Evolutionary conservation across 768 basidiomycete species (phyloP).

Genomic region (Podaxis sp.): DNA sequence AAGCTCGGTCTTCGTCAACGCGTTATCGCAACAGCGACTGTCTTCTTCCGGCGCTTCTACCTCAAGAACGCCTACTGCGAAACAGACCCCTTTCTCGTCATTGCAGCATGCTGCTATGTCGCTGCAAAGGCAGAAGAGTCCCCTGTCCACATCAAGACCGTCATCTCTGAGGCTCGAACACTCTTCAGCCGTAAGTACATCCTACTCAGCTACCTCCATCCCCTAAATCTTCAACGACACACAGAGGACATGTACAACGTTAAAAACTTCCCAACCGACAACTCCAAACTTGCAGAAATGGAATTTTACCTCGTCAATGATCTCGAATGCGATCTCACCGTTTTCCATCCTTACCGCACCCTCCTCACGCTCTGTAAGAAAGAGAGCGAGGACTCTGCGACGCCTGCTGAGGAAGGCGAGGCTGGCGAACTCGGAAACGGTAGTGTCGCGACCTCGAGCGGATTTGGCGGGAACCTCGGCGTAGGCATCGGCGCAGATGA

Average conservation of each 20-base stretch:
- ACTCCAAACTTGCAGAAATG: slow-evolving; percentile 95
- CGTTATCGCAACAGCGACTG: slow-evolving; percentile 89
- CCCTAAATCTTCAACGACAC: neutral
- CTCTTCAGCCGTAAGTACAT: slow-evolving; percentile 65
- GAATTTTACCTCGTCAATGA: slow-evolving; percentile 98
- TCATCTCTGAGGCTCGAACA: slow-evolving; percentile 77
- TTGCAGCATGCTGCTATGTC: slow-evolving; percentile 92
- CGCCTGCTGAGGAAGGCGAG: slow-evolving; percentile 45
- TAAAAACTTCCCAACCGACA: slow-evolving; percentile 83
- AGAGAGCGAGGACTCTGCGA: slow-evolving; percentile 33
- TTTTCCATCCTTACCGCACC: slow-evolving; percentile 95
- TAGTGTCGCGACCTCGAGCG: neutral
- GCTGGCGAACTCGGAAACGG: slow-evolving; percentile 43
- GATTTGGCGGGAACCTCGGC: slow-evolving; percentile 26
- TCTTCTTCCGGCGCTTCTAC: slow-evolving; percentile 97
- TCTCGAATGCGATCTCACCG: slow-evolving; percentile 88
- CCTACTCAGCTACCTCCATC: neutral
- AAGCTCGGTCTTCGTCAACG: slow-evolving; percentile 82
- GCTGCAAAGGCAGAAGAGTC: slow-evolving; percentile 98
- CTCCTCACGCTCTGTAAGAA: slow-evolving; percentile 75
- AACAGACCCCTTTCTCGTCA: slow-evolving; percentile 91
- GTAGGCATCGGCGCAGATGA: slow-evolving; percentile 45
- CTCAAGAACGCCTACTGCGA: slow-evolving; percentile 94
- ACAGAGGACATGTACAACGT: slow-evolving; percentile 66
- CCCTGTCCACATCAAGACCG: slow-evolving; percentile 90